Percentiles rank a stretch among this genome's conserved stretches.
phyloP scores from a whole-genome alignment of 2,329 filamentous ascomycete genomes.

The Monosporascus sp. region DNA sequence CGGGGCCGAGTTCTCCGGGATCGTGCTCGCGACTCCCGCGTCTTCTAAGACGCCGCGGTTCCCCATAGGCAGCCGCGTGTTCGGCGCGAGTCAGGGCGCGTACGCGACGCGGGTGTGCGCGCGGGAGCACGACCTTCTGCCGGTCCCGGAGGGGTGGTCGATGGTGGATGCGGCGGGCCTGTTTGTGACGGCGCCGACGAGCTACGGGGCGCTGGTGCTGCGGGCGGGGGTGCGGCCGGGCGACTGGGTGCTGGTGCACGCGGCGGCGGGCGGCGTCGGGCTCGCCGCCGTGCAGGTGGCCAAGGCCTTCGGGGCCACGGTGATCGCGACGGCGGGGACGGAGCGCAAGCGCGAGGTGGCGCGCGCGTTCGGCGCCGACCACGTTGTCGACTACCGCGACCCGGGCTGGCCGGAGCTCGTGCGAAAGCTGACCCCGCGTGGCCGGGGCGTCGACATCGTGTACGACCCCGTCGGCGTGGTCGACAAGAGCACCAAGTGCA shows the following conservation, averaged over 20 bases:
- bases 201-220: conserved; percentile 76
- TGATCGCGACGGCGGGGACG: conserved; percentile 87
- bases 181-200: conserved; percentile 88
- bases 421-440: conserved; percentile 69
- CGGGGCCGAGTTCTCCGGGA: conserved; percentile 81
- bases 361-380: conserved; percentile 75
- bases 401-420: conserved; percentile 62
- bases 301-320: conserved; percentile 84
- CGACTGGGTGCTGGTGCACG: conserved; percentile 86
- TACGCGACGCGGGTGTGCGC: conserved; percentile 74
- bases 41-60: conserved; percentile 49
- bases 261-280: conserved; percentile 87
- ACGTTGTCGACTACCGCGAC: conserved; percentile 71
- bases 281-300: conserved; percentile 89
- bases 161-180: conserved; percentile 81
- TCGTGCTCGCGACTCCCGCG: conserved; percentile 62
- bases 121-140: conserved; percentile 60
- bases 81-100: conserved; percentile 79
- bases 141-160: conserved; percentile 75
- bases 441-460: conserved; percentile 78
- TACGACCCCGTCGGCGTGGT: conserved; percentile 93
- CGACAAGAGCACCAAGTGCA: conserved; percentile 83
- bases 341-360: conserved; percentile 76
- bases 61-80: conserved; percentile 75
- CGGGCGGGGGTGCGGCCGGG: conserved; percentile 72